phyloP scores from a whole-genome alignment of 2,329 filamentous ascomycete species.

The Pleoardoris graminearum region DNA sequence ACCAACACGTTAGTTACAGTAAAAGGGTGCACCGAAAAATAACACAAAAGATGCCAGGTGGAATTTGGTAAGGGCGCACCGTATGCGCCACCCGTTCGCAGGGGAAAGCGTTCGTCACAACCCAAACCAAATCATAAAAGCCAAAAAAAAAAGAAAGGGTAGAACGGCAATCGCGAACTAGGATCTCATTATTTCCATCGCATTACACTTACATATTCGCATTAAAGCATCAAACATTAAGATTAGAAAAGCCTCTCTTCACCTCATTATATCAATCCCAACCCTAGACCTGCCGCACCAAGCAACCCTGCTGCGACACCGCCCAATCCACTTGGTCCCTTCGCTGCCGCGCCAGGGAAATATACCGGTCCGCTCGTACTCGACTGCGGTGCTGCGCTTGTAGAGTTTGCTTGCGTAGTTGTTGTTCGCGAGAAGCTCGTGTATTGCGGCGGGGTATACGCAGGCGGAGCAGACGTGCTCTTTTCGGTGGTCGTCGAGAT shows the following conservation, averaged over 20 bases:
- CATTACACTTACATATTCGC: constrained; percentile 8
- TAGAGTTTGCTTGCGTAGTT: constrained; percentile 3
- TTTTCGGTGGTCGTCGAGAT: constrained; percentile 3
- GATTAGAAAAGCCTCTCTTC: neutral
- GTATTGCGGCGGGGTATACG: neutral
- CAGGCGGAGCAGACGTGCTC: constrained; percentile 5
- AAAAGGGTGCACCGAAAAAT: too few species aligned
- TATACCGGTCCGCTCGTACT: constrained; percentile 7
- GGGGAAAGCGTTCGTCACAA: too few species aligned
- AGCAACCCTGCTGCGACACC: constrained; percentile 21
- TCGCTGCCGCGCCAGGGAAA: constrained; percentile 17
- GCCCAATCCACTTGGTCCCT: constrained; percentile 10
- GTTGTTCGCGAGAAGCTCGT: constrained; percentile 9
- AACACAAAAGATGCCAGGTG: too few species aligned
- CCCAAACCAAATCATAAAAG: constrained; percentile 64
- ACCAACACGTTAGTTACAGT: too few species aligned
- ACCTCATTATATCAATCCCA: constrained; percentile 25
- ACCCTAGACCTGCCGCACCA: constrained; percentile 24
- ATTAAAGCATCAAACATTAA: constrained; percentile 11
- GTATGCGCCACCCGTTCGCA: too few species aligned
- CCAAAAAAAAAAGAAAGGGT: neutral
- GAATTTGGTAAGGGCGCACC: too few species aligned
- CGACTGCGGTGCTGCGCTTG: constrained; percentile 3
- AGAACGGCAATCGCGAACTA: neutral
- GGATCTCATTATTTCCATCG: constrained; percentile 6